Evolutionary conservation across 2,329 filamentous ascomycete species (phyloP), one percentile per base, ranked within the genome.

Genomic region (Colletotrichum horii): DNA sequence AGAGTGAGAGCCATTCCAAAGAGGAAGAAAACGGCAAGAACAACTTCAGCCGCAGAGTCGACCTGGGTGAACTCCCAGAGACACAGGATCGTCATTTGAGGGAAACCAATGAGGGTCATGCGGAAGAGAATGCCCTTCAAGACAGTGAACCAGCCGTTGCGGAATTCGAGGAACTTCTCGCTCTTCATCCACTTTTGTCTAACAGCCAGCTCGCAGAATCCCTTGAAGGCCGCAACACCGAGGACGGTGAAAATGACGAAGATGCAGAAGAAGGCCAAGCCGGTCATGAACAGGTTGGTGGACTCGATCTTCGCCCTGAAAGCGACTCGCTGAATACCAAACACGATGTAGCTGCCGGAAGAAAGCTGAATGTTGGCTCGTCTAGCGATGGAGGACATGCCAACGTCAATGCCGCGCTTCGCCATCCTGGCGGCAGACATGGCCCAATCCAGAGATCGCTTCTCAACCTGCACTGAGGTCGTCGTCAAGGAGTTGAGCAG

Each of bases 121-220:
- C 96, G 94, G 91, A 97, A 98, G 78, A 98, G 89, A 79, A 98
- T 97, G 73, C 96, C 96, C 88, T 98, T 97, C 81, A 98, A 90
- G 8, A 98, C 94, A 16, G 96, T 96, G 78, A 93, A 93, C 96
- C 96, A 98, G 79, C 95, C 96, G 80, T 97, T 96, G 78, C 96
- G 94, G 91, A 98, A 98, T 80, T 98, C 96, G 79, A 94, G 89
- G 85, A 98, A 98, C 80, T 95, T 96, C 82, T 98, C 94, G 71
- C 89, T 88, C 86, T 95, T 94, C 88, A 98, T 95, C 89, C 92
- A 94, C 80, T 92, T 92, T 77, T 91, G 89, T 86, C 92, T 95
- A 79, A 93, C 92, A 14, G 94, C 91, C 65, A 94, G 83, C 84
- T 98, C 96, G 83, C 94, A 95, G 78, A 93, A 85, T 74, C 90